Percentiles rank a stretch among this genome's conserved stretches.
These are phyloP conservation scores for Fusarium abutilonis DNA, from an alignment of 2,329 filamentous ascomycete genomes.

Conservation along the genomic window DNA sequence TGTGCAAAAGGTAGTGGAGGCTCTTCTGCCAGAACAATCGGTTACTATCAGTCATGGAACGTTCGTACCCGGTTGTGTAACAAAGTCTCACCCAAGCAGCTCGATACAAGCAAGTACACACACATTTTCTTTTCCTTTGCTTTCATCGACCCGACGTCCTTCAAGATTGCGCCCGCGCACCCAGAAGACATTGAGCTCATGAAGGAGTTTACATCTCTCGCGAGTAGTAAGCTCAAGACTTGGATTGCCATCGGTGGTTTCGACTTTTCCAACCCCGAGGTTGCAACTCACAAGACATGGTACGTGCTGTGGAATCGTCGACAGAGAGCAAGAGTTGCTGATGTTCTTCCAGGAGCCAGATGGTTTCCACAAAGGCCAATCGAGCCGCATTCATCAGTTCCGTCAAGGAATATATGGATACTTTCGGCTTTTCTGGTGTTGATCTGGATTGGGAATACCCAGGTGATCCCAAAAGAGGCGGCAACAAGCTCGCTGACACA, in stretches of 20 bases:
- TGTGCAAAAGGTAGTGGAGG: slow-evolving; percentile 9
- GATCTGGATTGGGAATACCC: slow-evolving; percentile 61
- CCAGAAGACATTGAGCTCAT: background rate
- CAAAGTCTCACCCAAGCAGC: slow-evolving; percentile 5
- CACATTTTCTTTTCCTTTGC: slow-evolving; percentile 17
- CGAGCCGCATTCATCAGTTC: slow-evolving; percentile 52
- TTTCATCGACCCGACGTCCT: slow-evolving; percentile 13
- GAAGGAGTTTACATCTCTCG: slow-evolving; percentile 5
- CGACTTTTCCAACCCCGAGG: slow-evolving; percentile 50
- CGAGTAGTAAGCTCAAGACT: slow-evolving; percentile 42
- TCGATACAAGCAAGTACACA: background rate
- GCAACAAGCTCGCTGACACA: slow-evolving; percentile 47
- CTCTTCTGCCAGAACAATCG: slow-evolving; percentile 14
- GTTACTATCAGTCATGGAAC: slow-evolving; percentile 27
- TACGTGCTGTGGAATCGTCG: background rate
- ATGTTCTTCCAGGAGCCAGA: slow-evolving; percentile 26
- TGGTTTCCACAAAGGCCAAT: slow-evolving; percentile 38
- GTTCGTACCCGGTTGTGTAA: background rate
- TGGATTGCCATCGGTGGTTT: slow-evolving; percentile 56
- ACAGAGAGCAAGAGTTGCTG: background rate
- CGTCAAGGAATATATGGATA: slow-evolving; percentile 32
- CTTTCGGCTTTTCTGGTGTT: slow-evolving; percentile 46
- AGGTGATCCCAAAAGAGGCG: slow-evolving; percentile 48
- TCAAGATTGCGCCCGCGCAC: background rate
- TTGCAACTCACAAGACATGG: slow-evolving; percentile 40